A percentile compares a stretch with the other conserved stretches of the same genome.
Conservation (phyloP, 2,329 filamentous ascomycete species). For the Monosporascus sp. region DNA sequence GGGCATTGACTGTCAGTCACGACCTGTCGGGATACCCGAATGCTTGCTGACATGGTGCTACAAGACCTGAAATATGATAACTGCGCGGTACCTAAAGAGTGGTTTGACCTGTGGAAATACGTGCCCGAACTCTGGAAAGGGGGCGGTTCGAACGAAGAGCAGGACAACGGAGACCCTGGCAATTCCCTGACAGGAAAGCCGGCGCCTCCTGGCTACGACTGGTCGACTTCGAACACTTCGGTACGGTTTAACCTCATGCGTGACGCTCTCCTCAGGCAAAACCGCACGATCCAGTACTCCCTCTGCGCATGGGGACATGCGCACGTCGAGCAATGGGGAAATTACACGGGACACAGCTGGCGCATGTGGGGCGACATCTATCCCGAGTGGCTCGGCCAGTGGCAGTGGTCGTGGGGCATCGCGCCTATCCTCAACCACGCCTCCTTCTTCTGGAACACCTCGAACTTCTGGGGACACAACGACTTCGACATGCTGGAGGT, state of each 20-base stretch:
- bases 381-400: too few relatives aligned
- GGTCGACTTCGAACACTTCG: slow-evolving; percentile 40
- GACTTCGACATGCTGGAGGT: slow-evolving; percentile 49
- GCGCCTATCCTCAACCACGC: slow-evolving; percentile 42
- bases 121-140: slow-evolving; percentile 8
- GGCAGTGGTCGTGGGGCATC: slow-evolving; percentile 8
- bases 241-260: slow-evolving; percentile 45
- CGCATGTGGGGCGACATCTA: slow-evolving; percentile 39
- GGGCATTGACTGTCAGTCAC: slow-evolving; percentile 48
- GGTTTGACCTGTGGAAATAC: slow-evolving; percentile 30
- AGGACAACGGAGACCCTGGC: too few relatives aligned
- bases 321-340: slow-evolving; percentile 45
- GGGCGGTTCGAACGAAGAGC: too few relatives aligned
- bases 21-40: too few relatives aligned
- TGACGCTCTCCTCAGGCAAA: slow-evolving; percentile 41
- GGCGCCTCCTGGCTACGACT: slow-evolving; percentile 42
- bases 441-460: slow-evolving; percentile 38
- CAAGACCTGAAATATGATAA: slow-evolving; percentile 54
- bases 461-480: slow-evolving; percentile 44
- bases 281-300: slow-evolving; percentile 43
- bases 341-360: slow-evolving; percentile 41
- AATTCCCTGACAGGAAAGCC: too few relatives aligned
- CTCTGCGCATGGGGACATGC: slow-evolving; percentile 51
- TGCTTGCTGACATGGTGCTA: neutral
- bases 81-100: slow-evolving; percentile 37